Base-by-base conservation (phyloP, 2,329 filamentous ascomycete species). In the Niveomyces coronatus region DNA sequence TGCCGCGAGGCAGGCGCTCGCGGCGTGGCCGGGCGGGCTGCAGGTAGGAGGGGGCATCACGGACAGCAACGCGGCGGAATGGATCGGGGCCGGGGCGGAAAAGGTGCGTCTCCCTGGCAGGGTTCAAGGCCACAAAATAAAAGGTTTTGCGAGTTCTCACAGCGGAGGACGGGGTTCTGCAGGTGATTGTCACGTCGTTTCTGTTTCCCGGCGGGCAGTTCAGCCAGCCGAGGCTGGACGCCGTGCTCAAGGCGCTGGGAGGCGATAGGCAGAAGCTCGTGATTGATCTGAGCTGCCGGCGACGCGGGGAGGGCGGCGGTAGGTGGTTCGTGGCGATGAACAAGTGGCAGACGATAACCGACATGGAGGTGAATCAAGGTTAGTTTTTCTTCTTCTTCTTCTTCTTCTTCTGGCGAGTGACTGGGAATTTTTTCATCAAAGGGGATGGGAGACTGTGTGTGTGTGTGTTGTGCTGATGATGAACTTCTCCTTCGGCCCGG, bases 261-360 rank as follows among this genome's bases (percentile, higher is more conserved):
- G 79, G 80, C 37, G 81, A 94, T 55, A 85, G 70, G 55, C 64
- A 68, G 34, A 91, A 85, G 61, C 76, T 98, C 34, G 89, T 98
- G 48, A 88, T 98, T 56, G 91, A 98, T 55, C 73, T 98, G 17
- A 94, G 87, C 61, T 98, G 91, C 56, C 78, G 91, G 36, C 71
- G 79, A 42, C 80, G 79, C 43, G 82, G 71, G 26, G 65, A 69
- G 4, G 68, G 80, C 40, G n/a, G n/a, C n/a, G n/a, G n/a, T n/a
- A 80, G 67, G 27, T 98, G 91, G 91, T 87, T 84, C 52, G 91
- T 98, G n/a, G 89, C 91, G 39, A 98, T 94, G 82, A 85, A 98
- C 61, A 94, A 94, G 60, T 98, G 91, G 91, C 91, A 96, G 68
- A 94, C 86, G 2, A 81, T 96, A 40, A 96, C 91, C 2, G 85